Conservation (phyloP, 176 grass and related monocot species). For the Thinopyrum elongatum region DNA sequence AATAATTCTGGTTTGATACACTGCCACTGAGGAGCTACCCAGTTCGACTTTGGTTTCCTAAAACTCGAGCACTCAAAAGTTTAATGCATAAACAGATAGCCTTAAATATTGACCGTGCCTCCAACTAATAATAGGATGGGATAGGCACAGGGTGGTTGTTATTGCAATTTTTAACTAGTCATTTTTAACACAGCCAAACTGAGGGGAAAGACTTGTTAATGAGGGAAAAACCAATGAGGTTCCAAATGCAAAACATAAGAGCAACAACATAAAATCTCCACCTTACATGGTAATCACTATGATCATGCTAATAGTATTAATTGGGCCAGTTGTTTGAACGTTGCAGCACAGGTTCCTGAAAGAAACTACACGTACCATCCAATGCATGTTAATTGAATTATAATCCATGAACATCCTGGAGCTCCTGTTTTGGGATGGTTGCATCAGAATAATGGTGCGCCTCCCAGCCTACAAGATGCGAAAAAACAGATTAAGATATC, state of each 20-base stretch:
- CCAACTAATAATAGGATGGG: not conserved
- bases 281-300: too few relatives aligned
- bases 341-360: too few relatives aligned
- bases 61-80: not conserved
- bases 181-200: too few relatives aligned
- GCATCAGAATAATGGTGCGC: slow-evolving; percentile 97
- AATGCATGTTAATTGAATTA: slow-evolving; percentile 53
- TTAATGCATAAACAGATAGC: not conserved
- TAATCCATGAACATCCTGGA: slow-evolving; percentile 92
- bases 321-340: too few relatives aligned
- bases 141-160: too few relatives aligned
- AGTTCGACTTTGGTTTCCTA: not conserved
- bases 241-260: too few relatives aligned
- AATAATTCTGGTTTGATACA: not conserved
- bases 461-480: slow-evolving; percentile 64
- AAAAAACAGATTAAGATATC: slow-evolving; percentile 14
- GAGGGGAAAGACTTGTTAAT: too few relatives aligned
- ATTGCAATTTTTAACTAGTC: too few relatives aligned
- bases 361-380: too few relatives aligned
- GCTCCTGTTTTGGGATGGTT: slow-evolving; percentile 75
- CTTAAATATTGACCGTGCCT: not conserved
- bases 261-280: too few relatives aligned
- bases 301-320: too few relatives aligned
- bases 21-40: not conserved
- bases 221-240: too few relatives aligned